Evolutionary conservation across 2,329 filamentous ascomycete species (phyloP).

Genomic region (Apiospora sp.): DNA sequence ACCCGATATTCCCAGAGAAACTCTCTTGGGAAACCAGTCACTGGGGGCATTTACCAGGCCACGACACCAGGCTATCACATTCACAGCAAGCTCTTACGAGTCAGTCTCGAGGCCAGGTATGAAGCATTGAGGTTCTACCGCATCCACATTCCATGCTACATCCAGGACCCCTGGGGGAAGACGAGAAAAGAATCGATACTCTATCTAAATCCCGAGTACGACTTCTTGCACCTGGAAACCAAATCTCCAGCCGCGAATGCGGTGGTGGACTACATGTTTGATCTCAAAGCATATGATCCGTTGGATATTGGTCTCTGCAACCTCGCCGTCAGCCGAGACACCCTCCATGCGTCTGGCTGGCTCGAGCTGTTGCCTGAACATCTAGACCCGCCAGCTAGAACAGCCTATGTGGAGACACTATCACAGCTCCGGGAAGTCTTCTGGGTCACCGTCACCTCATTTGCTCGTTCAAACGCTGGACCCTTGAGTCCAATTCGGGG

Average conservation of each 20-base stretch:
- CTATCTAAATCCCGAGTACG: conserved; percentile 16
- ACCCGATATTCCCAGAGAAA: background rate
- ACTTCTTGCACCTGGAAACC: conserved; percentile 14
- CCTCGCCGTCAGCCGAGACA: background rate
- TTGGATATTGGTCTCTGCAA: background rate
- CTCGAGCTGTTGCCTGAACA: background rate
- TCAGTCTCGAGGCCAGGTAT: background rate
- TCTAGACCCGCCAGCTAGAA: background rate
- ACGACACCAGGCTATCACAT: background rate
- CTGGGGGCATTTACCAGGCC: background rate
- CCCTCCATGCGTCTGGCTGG: background rate
- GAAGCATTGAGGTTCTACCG: conserved; percentile 15
- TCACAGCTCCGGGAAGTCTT: conserved; percentile 20
- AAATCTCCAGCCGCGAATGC: background rate
- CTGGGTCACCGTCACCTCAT: background rate
- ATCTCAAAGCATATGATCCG: conserved; percentile 20
- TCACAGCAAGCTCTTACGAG: conserved; percentile 15
- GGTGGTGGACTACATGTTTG: background rate
- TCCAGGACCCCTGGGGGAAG: background rate
- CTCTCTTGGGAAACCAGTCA: background rate
- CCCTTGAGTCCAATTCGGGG: background rate
- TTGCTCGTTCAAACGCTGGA: background rate
- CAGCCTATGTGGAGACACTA: background rate
- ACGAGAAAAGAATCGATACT: background rate
- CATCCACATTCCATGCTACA: conserved; percentile 3